Conservation (phyloP, 208 protist species). For the Polymyxa betae region DNA sequence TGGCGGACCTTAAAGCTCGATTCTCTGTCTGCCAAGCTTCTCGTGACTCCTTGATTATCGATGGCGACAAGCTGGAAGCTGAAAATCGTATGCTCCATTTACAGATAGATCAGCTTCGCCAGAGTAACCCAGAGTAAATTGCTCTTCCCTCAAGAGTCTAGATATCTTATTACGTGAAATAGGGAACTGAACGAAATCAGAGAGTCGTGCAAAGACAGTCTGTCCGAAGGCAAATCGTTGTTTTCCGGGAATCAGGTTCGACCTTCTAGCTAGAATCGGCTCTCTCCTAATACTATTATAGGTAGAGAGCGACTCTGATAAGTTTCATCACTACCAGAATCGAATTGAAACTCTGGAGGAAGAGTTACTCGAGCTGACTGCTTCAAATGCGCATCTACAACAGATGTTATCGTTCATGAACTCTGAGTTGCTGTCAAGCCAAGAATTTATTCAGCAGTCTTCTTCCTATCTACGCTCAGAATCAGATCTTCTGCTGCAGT, state of each 20-base stretch:
- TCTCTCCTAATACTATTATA: neutral
- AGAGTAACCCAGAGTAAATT: neutral
- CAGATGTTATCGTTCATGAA: neutral
- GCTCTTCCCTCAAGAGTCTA: neutral
- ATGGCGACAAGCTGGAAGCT: neutral
- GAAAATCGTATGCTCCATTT: neutral
- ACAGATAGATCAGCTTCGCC: neutral
- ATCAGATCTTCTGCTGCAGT: no score
- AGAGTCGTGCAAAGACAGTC: neutral
- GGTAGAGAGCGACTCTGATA: neutral
- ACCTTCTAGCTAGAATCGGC: no score
- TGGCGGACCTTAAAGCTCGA: neutral
- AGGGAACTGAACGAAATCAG: neutral
- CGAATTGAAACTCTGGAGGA: neutral
- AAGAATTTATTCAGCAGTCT: no score
- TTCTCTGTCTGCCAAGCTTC: neutral
- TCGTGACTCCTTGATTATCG: neutral
- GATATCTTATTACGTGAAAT: neutral
- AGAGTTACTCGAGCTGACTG: neutral
- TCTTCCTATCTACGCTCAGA: no score
- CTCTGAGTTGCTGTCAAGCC: no score
- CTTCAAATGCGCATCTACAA: neutral
- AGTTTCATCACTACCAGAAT: neutral
- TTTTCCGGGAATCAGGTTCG: neutral
- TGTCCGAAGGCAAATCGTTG: neutral